Evolutionary conservation across 352 stramenopile species (phyloP).

Genomic region (Globisporangium splendens): DNA sequence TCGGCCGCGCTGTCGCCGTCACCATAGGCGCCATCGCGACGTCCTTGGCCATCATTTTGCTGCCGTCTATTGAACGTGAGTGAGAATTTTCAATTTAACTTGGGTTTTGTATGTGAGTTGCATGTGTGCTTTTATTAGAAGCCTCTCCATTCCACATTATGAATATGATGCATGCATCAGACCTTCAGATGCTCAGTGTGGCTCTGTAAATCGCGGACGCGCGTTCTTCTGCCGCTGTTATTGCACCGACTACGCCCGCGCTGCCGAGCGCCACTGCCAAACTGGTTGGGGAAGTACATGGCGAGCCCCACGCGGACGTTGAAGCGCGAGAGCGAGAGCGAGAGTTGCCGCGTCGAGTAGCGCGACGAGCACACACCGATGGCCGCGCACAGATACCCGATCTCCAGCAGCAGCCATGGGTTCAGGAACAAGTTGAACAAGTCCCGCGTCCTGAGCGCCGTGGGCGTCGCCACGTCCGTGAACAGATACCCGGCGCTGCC

Average conservation of each 20-base stretch:
- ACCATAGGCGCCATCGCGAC: background rate
- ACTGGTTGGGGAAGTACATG: constrained; percentile 32
- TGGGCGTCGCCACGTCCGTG: constrained; percentile 20
- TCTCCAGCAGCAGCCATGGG: constrained; percentile 54
- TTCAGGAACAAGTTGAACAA: constrained; percentile 39
- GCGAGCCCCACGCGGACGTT: constrained; percentile 57
- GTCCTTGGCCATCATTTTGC: background rate
- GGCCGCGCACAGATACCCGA: constrained; percentile 41
- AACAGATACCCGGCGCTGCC: constrained; percentile 22
- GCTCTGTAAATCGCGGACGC: background rate
- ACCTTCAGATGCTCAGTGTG: background rate
- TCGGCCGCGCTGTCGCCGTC: background rate
- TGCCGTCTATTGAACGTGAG: background rate
- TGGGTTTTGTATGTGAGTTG: background rate
- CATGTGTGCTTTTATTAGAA: background rate
- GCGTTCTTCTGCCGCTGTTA: background rate
- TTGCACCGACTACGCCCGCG: background rate
- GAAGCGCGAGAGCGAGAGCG: constrained; percentile 50
- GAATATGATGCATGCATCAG: background rate
- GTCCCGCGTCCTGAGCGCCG: constrained; percentile 34
- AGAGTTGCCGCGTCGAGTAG: constrained; percentile 51
- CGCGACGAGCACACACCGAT: constrained; percentile 55
- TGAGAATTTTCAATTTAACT: background rate
- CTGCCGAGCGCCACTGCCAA: background rate
- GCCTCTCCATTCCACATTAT: no score